Base-by-base conservation (phyloP, 306 rosid species). In the apple (Malus domestica) region DNA sequence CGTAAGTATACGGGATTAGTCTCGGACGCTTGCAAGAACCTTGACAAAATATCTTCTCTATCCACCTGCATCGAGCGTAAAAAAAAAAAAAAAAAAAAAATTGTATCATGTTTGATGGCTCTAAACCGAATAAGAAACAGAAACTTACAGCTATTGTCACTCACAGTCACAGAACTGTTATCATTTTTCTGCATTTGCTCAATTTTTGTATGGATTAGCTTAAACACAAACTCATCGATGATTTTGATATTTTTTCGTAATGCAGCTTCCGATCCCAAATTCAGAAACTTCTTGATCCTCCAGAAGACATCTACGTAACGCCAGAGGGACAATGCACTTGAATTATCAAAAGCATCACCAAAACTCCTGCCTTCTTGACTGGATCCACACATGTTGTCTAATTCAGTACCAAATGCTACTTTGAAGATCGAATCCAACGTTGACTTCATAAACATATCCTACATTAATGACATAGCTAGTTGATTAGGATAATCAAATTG, bases 321-420 rank as follows among this genome's bases (percentile, higher is more conserved):
- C 70, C 73, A 79, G 54, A 92, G 81, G 59, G 85, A 84, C 40
- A 84, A 35, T 33, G 85, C 88, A 46, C 91, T 92, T 4, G 97
- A 83, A 72, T 85, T 80, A 69, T 92, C 96, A 25, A 92, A 90
- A 57, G 93, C 90, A 22, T 71, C 69, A 2, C 87, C 81, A 67
- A 92, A 92, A 3, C 11, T 87, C 78, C 77, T 89, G 45, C 88
- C 90, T 87, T 89, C 97, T 83, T 92, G 86, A 78, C 11, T 85
- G 83, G 97, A 81, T 81, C 88, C 97, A 80, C 97, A 87, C 96
- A 90, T 85, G 86, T 85, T 89, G 85, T 87, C 91, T 58, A 92
- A 83, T 78, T 90, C 93, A 67, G 59, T 77, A 67, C 97, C 97
- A 78, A 92, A 92, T 82, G 90, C 91, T 75, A 88, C 96, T 88